phyloP scores from a whole-genome alignment of 768 basidiomycete genomes.

The Dendrothele bispora region DNA sequence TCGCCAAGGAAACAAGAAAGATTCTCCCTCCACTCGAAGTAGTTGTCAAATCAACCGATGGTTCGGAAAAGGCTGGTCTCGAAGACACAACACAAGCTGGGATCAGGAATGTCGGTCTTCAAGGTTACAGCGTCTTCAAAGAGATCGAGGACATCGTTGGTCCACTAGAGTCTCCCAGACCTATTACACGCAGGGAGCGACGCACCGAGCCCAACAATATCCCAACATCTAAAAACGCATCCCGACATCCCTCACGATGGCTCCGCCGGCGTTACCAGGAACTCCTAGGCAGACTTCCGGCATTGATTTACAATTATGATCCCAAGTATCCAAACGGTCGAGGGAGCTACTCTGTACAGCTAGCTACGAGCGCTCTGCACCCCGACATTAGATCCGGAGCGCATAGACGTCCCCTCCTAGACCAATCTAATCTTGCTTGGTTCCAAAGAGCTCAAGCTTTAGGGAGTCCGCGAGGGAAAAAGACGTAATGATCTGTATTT shows the following conservation, averaged over 20 bases:
- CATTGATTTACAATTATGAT: constrained; percentile 38
- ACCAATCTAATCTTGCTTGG: constrained; percentile 35
- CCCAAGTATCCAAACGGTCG: constrained; percentile 5
- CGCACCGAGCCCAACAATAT: constrained; percentile 3
- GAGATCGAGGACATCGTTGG: constrained; percentile 48
- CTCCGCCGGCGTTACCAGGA: constrained; percentile 55
- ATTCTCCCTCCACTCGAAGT: constrained; percentile 61
- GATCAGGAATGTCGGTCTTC: constrained; percentile 40
- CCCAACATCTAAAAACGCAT: neutral
- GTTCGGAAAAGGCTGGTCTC: neutral
- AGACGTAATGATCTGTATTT: too few species aligned
- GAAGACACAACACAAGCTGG: constrained; percentile 16
- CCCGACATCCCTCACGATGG: constrained; percentile 43
- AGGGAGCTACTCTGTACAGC: constrained; percentile 25
- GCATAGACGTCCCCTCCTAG: constrained; percentile 26
- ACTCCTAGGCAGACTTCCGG: constrained; percentile 61
- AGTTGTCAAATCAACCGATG: constrained; percentile 17
- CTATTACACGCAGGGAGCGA: constrained; percentile 36
- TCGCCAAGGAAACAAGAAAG: constrained; percentile 51
- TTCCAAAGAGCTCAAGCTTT: constrained; percentile 17
- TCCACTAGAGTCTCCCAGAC: constrained; percentile 21
- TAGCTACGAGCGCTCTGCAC: constrained; percentile 25
- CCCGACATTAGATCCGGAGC: neutral
- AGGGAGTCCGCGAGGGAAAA: too few species aligned
- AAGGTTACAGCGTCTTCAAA: constrained; percentile 40